phyloP scores from a whole-genome alignment of 2,329 filamentous ascomycete species.

The Monosporascus sp. region DNA sequence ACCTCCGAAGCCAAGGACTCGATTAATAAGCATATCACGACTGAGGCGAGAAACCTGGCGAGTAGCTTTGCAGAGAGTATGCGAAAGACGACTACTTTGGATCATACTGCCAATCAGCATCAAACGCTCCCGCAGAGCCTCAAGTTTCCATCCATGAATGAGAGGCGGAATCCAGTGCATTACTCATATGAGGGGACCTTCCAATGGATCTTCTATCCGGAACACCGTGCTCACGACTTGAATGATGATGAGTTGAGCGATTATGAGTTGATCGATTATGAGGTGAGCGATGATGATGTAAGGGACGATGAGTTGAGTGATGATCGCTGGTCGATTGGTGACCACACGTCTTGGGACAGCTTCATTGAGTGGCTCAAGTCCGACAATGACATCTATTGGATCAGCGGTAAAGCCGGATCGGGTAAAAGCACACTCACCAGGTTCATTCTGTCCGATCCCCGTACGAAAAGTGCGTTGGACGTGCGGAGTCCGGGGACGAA shows the following conservation, averaged over 20 bases:
- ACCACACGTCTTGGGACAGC: conserved; percentile 2
- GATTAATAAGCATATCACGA: no score
- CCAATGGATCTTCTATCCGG: conserved; percentile 3
- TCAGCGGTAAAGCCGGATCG: conserved; percentile 13
- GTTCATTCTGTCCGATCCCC: conserved; percentile 2
- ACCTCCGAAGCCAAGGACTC: no score
- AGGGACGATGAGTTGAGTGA: no score
- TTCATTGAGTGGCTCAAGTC: conserved; percentile 11
- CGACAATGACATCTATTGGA: conserved; percentile 9
- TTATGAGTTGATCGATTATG: no score
- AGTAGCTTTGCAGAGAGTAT: no score
- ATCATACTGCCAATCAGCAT: neutral
- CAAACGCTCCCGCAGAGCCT: conserved; percentile 7
- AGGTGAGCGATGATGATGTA: no score
- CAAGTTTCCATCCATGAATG: conserved; percentile 10
- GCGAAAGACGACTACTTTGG: no score
- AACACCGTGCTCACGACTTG: neutral
- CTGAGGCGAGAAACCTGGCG: no score
- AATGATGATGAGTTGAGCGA: neutral
- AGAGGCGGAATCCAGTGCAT: conserved; percentile 6
- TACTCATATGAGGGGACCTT: conserved; percentile 6
- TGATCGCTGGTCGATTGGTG: no score
- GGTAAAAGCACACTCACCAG: conserved; percentile 14
- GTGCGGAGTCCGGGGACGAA: neutral
- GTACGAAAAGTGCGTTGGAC: neutral